Evolutionary conservation across 2,329 filamentous ascomycete species (phyloP), one percentile per base, ranked within the genome.

Genomic region (Dactylellina drechsleri): DNA sequence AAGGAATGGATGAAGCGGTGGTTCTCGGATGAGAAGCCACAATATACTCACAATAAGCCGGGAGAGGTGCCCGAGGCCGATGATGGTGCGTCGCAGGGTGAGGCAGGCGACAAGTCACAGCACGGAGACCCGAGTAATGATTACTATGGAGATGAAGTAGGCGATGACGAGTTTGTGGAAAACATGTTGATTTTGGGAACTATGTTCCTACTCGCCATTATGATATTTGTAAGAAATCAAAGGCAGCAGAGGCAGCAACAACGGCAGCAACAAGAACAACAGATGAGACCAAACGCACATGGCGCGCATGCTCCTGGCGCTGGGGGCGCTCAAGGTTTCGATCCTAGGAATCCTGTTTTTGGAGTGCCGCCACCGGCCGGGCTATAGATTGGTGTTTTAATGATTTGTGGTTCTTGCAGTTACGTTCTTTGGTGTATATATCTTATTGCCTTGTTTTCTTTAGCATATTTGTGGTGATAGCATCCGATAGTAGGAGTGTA

Each of bases 131-230:
- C 62, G 1, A 28, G 59, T 15, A 47, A 67, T 31, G 78, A 77
- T 16, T 79, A 90, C 60, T 89, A 89, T 1, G 82, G 89, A 16
- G 85, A 86, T 20, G 84, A 87, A 4, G 85, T 88, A 1, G 85
- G 91, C 31, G 91, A 94, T 59, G 92, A 93, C 54, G 91, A 92
- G 12, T 84, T 97, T 15, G 78, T 97, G 10, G 95, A 98, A 82
- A 94, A 91, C 50, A 82, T 97, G 23, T 84, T 96, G 52, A 96
- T 99, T 76, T 85, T 97, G 13, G 90, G 87, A 0, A 83, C 98
- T 13, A 90, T 91, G 0, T 88, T 89, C 13, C 88, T 89, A 0
- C 85, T 98, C 64, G 88, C 91, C 0, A 87, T 91, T 61, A 84
- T 98, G 36, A 86, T 98, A 15, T 96, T 93, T 82, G 94, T 95